These are phyloP conservation scores for Myriosclerotinia scirpicola DNA, from an alignment of 2,329 filamentous ascomycete species.

Conservation along the genomic window DNA sequence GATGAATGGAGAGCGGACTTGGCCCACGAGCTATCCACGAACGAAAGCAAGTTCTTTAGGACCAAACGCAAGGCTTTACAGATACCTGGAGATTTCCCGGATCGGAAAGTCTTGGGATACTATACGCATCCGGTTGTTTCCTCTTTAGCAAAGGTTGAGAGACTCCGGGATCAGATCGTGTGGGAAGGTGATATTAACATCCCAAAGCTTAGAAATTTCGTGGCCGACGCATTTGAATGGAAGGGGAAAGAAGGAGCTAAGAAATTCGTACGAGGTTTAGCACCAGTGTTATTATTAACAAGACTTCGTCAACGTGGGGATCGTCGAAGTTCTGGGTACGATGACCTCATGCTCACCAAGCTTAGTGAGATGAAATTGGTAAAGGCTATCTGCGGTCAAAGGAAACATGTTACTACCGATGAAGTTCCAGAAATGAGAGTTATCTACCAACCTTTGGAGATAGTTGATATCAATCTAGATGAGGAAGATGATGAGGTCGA, in stretches of 20 bases:
- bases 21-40: conserved; percentile 74
- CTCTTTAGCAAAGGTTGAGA: conserved; percentile 53
- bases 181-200: conserved; percentile 68
- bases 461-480: conserved; percentile 76
- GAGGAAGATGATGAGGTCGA: conserved; percentile 56
- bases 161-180: conserved; percentile 52
- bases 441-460: conserved; percentile 70
- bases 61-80: conserved; percentile 70
- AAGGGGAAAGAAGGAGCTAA: conserved; percentile 72
- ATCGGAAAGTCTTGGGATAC: conserved; percentile 74
- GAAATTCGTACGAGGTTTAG: conserved; percentile 80
- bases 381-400: conserved; percentile 63
- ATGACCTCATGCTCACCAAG: conserved; percentile 43
- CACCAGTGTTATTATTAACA: conserved; percentile 70
- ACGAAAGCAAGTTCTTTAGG: conserved; percentile 78
- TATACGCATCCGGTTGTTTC: conserved; percentile 90
- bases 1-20: conserved; percentile 70
- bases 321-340: conserved; percentile 42
- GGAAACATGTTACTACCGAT: conserved; percentile 73
- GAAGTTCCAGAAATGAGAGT: conserved; percentile 74
- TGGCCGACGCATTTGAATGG: conserved; percentile 84
- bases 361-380: conserved; percentile 56
- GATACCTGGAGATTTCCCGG: conserved; percentile 81
- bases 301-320: conserved; percentile 50
- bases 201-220: conserved; percentile 68